A percentile compares a stretch with the other conserved stretches of the same genome.
Evolutionary conservation across 2,329 filamentous ascomycete species (phyloP).

Genomic region (Trichoderma arundinaceum): DNA sequence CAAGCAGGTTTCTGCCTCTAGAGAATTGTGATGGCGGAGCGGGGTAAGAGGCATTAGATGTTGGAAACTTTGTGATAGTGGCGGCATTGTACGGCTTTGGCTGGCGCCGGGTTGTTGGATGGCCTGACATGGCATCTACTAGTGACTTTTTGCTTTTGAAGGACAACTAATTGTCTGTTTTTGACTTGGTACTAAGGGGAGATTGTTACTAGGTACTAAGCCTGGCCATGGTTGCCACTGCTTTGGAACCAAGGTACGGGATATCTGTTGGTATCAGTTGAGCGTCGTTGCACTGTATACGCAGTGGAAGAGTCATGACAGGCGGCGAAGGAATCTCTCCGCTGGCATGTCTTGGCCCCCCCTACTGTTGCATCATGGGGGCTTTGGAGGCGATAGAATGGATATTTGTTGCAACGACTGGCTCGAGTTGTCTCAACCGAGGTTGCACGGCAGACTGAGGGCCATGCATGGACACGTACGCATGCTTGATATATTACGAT

Average conservation of each 20-base stretch:
- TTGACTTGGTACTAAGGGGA: too few species aligned
- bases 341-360: neutral
- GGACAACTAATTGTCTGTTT: neutral
- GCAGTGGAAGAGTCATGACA: neutral
- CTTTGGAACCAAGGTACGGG: too few species aligned
- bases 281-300: slow-evolving; percentile 7
- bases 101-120: slow-evolving; percentile 1
- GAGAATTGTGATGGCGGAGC: neutral
- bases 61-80: slow-evolving; percentile 20
- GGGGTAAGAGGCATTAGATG: slow-evolving; percentile 18
- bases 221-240: too few species aligned
- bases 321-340: slow-evolving; percentile 3
- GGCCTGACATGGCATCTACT: neutral
- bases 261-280: too few species aligned
- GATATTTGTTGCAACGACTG: neutral
- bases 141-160: slow-evolving; percentile 1
- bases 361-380: neutral
- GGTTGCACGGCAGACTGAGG: slow-evolving; percentile 4
- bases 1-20: slow-evolving; percentile 6
- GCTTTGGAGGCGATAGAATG: neutral
- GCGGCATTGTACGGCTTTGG: neutral
- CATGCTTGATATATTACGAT: neutral
- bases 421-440: neutral
- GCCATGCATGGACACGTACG: slow-evolving; percentile 7
- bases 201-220: too few species aligned